A percentile compares a stretch with the other conserved stretches of the same genome.
These are phyloP conservation scores for Gaeumannomyces tritici DNA, from an alignment of 2,329 filamentous ascomycete species.

Conservation along the genomic window DNA sequence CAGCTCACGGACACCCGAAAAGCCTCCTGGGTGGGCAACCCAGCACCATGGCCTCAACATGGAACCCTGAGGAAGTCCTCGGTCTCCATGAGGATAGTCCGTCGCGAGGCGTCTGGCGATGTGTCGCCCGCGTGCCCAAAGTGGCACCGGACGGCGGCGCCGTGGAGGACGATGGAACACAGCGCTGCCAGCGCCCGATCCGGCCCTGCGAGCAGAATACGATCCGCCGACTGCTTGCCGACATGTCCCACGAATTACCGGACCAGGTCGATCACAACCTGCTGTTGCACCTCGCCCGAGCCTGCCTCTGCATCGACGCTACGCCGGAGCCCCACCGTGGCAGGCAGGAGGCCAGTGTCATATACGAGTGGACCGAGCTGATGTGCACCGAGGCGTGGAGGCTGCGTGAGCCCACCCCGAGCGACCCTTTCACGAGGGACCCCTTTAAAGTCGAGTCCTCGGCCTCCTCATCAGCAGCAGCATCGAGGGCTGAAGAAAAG, in stretches of 20 bases:
- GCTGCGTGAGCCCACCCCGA: background rate
- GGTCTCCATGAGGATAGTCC: background rate
- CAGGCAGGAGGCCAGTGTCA: slow-evolving; percentile 4
- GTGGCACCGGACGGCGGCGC: background rate
- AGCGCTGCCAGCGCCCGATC: slow-evolving; percentile 2
- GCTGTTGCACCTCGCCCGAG: slow-evolving; percentile 5
- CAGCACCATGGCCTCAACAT: background rate
- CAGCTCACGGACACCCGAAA: background rate
- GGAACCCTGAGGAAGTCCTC: slow-evolving; percentile 2
- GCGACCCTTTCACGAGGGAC: background rate
- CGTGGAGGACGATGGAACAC: background rate
- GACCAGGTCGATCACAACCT: slow-evolving; percentile 6
- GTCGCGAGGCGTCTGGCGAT: background rate
- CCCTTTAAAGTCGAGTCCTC: background rate
- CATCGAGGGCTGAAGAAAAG: background rate
- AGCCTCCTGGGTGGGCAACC: background rate
- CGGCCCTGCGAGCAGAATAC: slow-evolving; percentile 2
- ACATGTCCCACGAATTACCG: slow-evolving; percentile 2
- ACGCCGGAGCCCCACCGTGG: slow-evolving; percentile 3
- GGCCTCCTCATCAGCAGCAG: background rate
- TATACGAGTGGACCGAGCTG: slow-evolving; percentile 5
- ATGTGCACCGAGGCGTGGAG: slow-evolving; percentile 4
- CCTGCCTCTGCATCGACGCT: slow-evolving; percentile 5
- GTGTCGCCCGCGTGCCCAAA: background rate
- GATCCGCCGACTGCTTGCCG: slow-evolving; percentile 5